These are phyloP conservation scores for Populus hybrid DNA, from an alignment of 441 rosid genomes.

Conservation along the genomic window DNA sequence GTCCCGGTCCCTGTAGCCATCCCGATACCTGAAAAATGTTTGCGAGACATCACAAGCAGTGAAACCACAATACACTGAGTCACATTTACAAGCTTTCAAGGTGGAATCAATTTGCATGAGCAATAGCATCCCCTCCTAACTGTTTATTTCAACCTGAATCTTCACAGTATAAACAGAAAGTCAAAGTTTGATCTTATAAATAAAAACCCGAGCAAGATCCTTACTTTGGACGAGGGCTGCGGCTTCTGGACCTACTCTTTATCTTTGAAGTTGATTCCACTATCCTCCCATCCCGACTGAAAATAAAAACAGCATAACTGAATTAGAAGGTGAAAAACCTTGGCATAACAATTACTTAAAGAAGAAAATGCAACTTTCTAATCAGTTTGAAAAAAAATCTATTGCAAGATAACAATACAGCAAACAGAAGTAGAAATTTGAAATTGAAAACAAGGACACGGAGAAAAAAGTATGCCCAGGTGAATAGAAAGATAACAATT, in stretches of 20 bases:
- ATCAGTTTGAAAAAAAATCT: too few relatives aligned
- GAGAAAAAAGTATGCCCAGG: background rate
- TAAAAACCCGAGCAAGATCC: background rate
- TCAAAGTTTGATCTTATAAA: background rate
- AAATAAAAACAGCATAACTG: background rate
- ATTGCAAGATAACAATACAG: background rate
- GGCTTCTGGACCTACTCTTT: constrained; percentile 46
- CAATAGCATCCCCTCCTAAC: background rate
- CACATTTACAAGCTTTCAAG: background rate
- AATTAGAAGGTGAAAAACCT: background rate
- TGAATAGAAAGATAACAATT: too few relatives aligned
- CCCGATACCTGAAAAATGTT: constrained; percentile 34
- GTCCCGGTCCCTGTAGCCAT: constrained; percentile 48
- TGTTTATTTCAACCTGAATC: background rate
- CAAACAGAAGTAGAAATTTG: background rate
- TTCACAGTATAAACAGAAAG: background rate
- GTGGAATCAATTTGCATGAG: background rate
- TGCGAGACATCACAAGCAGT: background rate
- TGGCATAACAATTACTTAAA: background rate
- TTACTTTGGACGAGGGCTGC: constrained; percentile 53
- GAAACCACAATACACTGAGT: background rate
- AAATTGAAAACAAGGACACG: background rate
- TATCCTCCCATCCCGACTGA: constrained; percentile 55
- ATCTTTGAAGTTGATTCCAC: constrained; percentile 41
- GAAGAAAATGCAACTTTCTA: background rate